Percentiles rank a stretch among this genome's conserved stretches.
Evolutionary conservation across 495 filamentous ascomycete genomes (phyloP).

Genomic region (Tricharina praecox): DNA sequence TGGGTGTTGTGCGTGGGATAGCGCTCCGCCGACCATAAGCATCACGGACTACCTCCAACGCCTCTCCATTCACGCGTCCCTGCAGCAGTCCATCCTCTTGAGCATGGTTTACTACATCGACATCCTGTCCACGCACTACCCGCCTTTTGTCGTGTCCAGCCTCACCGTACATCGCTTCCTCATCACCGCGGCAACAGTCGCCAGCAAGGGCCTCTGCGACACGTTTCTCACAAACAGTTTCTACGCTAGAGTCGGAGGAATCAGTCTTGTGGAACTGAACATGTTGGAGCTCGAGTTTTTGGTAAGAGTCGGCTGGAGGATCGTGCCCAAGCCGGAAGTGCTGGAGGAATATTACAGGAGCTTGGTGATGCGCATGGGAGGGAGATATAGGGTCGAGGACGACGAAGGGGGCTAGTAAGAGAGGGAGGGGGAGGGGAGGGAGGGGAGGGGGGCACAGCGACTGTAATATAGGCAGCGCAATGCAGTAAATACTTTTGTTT

Average conservation of each 20-base stretch:
- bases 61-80: constrained; percentile 80
- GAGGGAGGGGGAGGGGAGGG: not conserved
- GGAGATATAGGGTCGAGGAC: constrained; percentile 12
- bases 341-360: constrained; percentile 84
- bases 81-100: constrained; percentile 87
- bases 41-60: constrained; percentile 84
- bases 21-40: constrained; percentile 82
- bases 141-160: constrained; percentile 83
- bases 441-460: not conserved
- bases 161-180: constrained; percentile 94
- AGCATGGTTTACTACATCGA: constrained; percentile 99
- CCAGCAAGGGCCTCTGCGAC: constrained; percentile 87
- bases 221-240: constrained; percentile 95
- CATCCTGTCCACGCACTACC: constrained; percentile 76
- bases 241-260: constrained; percentile 84
- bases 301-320: constrained; percentile 81
- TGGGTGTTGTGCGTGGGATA: constrained; percentile 22
- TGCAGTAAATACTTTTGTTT: no score
- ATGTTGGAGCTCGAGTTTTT: constrained; percentile 90
- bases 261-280: constrained; percentile 72
- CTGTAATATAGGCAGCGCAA: no score
- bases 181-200: constrained; percentile 87
- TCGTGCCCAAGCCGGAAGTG: constrained; percentile 86
- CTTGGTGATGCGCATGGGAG: constrained; percentile 44
- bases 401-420: not conserved